Evolutionary conservation across 495 filamentous ascomycete genomes (phyloP), one percentile per base, ranked within the genome.

Genomic region (Podospora anserina): DNA sequence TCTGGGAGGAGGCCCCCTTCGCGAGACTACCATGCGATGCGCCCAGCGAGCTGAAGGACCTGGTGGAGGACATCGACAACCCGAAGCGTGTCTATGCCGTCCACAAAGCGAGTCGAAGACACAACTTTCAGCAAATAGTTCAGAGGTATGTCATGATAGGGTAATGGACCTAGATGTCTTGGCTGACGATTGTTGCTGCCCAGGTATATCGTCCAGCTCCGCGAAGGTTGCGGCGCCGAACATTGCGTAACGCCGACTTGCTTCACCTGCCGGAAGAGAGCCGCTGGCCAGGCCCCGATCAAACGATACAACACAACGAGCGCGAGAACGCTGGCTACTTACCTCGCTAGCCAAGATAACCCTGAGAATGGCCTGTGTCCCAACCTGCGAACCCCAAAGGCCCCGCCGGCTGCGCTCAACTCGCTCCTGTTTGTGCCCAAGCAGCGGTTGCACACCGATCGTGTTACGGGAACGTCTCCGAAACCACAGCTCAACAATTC

Each of bases 151-250:
- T 79, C 39, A 16, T n/a, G 26, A 9, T 56, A 18, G 28, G 39
- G 39, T 49, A 49, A 9, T 49, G 39, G 15, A 64, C 69, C 55
- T 61, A 61, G 27, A 39, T 56, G 54, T 68, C 54, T 19, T 49
- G 60, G 34, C 56, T 64, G 67, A 78, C 67, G 39, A 49, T 70
- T 55, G 9, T 64, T n/a, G 19, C 63, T 57, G 26, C n/a, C 2
- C 75, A 96, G 93, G 69, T 96, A 91, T 74, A 90, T 93, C 68
- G 81, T 84, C 20, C 93, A 97, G 79, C 85, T 97, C n/a, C 85
- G 92, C 49, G 85, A 93, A 67, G 93, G 93, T 65, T 97, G 93
- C 74, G 83, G 86, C 61, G 85, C 87, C 61, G 80, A 83, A n/a
- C 77, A 81, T 57, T 97, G 93, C 78, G 84, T 81, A 20, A 95